Evolutionary conservation across 306 rosid genomes (phyloP), one percentile per base, ranked within the genome.

Genomic region (Medicago ruthenica): DNA sequence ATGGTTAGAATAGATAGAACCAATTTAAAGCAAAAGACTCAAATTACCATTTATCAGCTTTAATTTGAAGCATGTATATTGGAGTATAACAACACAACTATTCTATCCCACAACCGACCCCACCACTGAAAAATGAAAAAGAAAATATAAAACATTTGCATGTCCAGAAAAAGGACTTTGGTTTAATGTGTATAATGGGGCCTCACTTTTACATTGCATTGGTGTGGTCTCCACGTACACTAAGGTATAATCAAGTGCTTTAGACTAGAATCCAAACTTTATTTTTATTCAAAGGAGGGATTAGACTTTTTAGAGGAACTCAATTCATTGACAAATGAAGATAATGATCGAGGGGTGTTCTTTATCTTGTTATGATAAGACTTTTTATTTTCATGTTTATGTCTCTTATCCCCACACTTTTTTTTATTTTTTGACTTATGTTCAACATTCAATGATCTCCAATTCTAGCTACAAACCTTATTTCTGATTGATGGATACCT

Each of bases 171-270:
- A 70, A 62, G 76, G 81, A 74, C 79, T 12, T n/a, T 48, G 51
- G 65, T 13, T 81, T 70, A 81, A 51, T 73, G 48, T 65, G 47
- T 42, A 73, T 42, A 73, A 77, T 73, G 83, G 85, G 79, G 45
- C 81, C 83, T 74, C 85, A 70, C 71, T 70, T 71, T 71, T n/a
- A 36, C 77, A 61, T 53, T 47, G 63, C 60, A 9, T 83, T 24
- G 40, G 80, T 54, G 83, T 62, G 85, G 61, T 61, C 75, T 73
- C 79, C 82, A 85, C 83, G 67, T 67, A 79, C 74, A 71, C 62
- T 53, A 48, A 48, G 80, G 41, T 70, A 76, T 53, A 82, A 89
- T 86, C 79, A 90, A 84, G 72, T 80, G 81, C 68, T 83, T 85
- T 85, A 77, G 65, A 79, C 86, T 71, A 77, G 7, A 14, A 59